Conservation (phyloP, 805 yeast genomes). For the Monosporozyma yasuniensis region DNA sequence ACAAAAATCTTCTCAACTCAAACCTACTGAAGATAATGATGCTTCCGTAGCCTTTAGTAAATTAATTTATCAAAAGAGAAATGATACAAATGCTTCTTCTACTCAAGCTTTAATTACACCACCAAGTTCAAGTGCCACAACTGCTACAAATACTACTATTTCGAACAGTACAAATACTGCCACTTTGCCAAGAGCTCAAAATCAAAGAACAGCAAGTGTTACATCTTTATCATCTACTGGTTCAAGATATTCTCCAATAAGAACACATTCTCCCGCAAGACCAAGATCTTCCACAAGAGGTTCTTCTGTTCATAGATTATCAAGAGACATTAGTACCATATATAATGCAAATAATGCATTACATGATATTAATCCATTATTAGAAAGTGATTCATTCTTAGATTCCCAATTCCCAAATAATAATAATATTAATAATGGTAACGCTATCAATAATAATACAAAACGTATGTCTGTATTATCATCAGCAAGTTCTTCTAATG, state of each 20-base stretch:
- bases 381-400: slow-evolving; percentile 10
- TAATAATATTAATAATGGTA: neutral
- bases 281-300: slow-evolving; percentile 24
- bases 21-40: slow-evolving; percentile 25
- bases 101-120: slow-evolving; percentile 5
- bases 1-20: neutral
- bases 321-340: slow-evolving; percentile 21
- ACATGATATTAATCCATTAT: slow-evolving; percentile 5
- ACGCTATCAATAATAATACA: neutral
- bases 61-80: slow-evolving; percentile 26
- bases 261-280: slow-evolving; percentile 26
- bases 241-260: slow-evolving; percentile 23
- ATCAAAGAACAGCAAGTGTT: slow-evolving; percentile 17
- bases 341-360: slow-evolving; percentile 13
- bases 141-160: neutral
- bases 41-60: slow-evolving; percentile 31
- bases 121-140: neutral
- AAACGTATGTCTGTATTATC: neutral
- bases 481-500: slow-evolving; percentile 3
- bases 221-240: slow-evolving; percentile 20
- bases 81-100: slow-evolving; percentile 28
- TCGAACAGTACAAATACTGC: slow-evolving; percentile 6
- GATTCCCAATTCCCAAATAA: slow-evolving; percentile 17
- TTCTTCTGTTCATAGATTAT: slow-evolving; percentile 19
- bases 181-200: slow-evolving; percentile 1